Percentiles rank a stretch among this genome's conserved stretches.
Conservation (phyloP, 345 rosid genomes). For the Microcos paniculata region DNA sequence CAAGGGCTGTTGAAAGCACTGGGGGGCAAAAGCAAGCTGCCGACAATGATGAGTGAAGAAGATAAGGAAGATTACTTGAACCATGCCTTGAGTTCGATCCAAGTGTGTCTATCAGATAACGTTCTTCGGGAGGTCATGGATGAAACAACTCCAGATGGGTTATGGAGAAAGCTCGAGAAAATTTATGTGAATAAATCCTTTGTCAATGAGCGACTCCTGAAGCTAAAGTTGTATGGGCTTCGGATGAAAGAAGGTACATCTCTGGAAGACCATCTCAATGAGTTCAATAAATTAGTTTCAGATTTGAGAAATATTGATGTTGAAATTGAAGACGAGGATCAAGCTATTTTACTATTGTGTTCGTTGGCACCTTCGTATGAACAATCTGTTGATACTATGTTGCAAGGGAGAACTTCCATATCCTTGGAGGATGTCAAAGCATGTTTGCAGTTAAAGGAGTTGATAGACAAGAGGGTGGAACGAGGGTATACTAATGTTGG, state of each 20-base stretch:
- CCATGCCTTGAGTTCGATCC: neutral
- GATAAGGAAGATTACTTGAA: neutral
- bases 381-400: neutral
- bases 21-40: neutral
- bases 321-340: neutral
- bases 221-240: neutral
- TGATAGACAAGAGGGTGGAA: neutral
- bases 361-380: too few relatives aligned
- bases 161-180: neutral
- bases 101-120: neutral
- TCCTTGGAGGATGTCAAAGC: neutral
- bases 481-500: neutral
- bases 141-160: neutral
- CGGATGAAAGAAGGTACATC: neutral
- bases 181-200: neutral
- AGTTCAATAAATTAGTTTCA: neutral
- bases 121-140: neutral
- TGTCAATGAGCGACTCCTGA: neutral
- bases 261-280: neutral
- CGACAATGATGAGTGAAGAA: neutral
- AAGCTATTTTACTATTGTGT: too few relatives aligned
- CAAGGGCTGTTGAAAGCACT: neutral
- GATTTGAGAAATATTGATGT: neutral
- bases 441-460: neutral
- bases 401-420: neutral